A percentile compares a stretch with the other conserved stretches of the same genome.
Evolutionary conservation across 176 grass and related monocot genomes (phyloP).

Genomic region (Aegilops umbellulata): DNA sequence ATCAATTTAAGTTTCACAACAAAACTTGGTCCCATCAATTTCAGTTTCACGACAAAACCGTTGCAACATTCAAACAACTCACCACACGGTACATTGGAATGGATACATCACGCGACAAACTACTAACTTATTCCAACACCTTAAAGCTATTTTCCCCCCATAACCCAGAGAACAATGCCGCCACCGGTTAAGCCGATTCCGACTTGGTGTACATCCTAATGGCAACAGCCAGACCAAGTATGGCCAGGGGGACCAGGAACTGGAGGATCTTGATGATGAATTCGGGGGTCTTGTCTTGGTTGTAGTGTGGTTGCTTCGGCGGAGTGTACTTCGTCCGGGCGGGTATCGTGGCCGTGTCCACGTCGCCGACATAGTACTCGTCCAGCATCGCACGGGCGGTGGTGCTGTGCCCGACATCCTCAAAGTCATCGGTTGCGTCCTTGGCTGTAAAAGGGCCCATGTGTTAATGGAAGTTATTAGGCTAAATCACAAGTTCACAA

Average conservation of each 20-base stretch:
- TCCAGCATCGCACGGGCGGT: conserved; percentile 79
- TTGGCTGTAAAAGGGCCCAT: conserved; percentile 42
- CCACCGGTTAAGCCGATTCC: conserved; percentile 25
- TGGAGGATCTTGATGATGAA: conserved; percentile 59
- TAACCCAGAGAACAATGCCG: background rate
- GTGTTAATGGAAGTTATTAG: background rate
- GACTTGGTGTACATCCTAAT: conserved; percentile 93
- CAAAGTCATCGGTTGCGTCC: conserved; percentile 51
- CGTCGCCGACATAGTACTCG: conserved; percentile 51
- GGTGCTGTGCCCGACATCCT: conserved; percentile 64
- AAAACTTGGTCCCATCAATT: too few relatives aligned
- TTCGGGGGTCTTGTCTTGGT: conserved; percentile 75
- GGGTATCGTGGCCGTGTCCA: conserved; percentile 61
- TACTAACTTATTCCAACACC: conserved; percentile 28
- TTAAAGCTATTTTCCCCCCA: background rate
- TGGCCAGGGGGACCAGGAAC: conserved; percentile 60
- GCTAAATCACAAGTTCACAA: background rate
- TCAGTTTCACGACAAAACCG: background rate
- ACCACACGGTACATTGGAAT: background rate
- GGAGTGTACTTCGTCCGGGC: conserved; percentile 50
- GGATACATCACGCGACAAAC: background rate
- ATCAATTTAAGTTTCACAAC: too few relatives aligned
- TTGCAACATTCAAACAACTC: conserved; percentile 26
- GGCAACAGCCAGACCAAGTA: conserved; percentile 72
- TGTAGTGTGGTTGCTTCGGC: conserved; percentile 86